Percentiles rank a stretch among this genome's conserved stretches.
Conservation (phyloP, 2,329 filamentous ascomycete genomes). For the Ambrosiella xylebori region DNA sequence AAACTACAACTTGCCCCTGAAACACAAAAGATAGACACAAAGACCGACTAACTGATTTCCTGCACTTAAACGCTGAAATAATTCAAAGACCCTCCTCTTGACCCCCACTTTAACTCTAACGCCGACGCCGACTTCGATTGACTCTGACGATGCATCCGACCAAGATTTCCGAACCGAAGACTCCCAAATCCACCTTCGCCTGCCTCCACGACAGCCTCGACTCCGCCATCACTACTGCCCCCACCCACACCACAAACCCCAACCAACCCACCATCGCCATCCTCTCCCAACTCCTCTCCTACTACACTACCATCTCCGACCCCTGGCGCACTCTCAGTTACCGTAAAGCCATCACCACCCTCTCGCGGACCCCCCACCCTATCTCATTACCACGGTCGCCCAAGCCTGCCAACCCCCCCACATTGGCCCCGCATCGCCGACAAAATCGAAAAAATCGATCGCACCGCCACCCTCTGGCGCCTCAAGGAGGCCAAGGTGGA, state of each 20-base stretch:
- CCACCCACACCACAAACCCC: constrained; percentile 36
- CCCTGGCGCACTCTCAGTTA: constrained; percentile 63
- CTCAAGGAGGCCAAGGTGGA: constrained; percentile 56
- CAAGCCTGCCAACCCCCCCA: constrained; percentile 51
- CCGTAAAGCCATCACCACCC: constrained; percentile 55
- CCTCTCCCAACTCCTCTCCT: constrained; percentile 59
- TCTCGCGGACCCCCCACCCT: constrained; percentile 41
- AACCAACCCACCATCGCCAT: constrained; percentile 62
- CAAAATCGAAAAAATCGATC: constrained; percentile 81
- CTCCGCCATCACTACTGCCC: constrained; percentile 17
- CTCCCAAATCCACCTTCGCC: constrained; percentile 23
- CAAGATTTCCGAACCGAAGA: constrained; percentile 8
- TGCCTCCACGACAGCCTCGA: constrained; percentile 36
- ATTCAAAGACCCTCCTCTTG: constrained; percentile 40
- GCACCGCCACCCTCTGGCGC: constrained; percentile 51
- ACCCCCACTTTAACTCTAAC: constrained; percentile 29
- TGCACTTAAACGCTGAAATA: constrained; percentile 46
- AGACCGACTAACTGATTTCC: constrained; percentile 33
- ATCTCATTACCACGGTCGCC: constrained; percentile 47
- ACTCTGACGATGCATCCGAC: neutral
- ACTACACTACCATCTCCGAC: constrained; percentile 61
- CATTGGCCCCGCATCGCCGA: constrained; percentile 57
- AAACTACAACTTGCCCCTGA: neutral
- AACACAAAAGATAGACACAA: constrained; percentile 17
- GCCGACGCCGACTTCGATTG: neutral